Evolutionary conservation across 73 alveolate genomes (phyloP).

Genomic region (Loxodes magnus): DNA sequence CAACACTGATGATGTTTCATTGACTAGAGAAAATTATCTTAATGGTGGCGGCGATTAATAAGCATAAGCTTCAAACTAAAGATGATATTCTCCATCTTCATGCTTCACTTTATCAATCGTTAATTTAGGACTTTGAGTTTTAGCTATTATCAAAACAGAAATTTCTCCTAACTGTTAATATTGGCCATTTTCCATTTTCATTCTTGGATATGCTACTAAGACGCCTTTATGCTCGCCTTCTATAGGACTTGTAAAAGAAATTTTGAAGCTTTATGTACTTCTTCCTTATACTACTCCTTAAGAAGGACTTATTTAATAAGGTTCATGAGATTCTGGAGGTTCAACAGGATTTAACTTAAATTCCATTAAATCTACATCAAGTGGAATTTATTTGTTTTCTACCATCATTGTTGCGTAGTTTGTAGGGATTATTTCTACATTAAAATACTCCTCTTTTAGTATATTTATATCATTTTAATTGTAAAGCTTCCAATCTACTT

Average conservation of each 20-base stretch:
- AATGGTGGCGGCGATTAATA: slow-evolving; percentile 32
- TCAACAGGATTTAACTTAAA: slow-evolving; percentile 41
- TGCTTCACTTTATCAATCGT: slow-evolving; percentile 37
- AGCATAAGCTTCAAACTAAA: slow-evolving; percentile 38
- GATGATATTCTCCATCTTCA: slow-evolving; percentile 40
- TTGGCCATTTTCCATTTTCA: slow-evolving; percentile 40
- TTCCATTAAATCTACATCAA: too few relatives aligned
- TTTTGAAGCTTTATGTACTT: slow-evolving; percentile 18
- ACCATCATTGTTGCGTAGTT: background rate
- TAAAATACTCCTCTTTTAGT: slow-evolving; percentile 17
- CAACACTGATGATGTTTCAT: slow-evolving; percentile 41
- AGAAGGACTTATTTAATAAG: slow-evolving; percentile 39
- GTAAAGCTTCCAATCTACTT: slow-evolving; percentile 42
- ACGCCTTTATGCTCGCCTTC: slow-evolving; percentile 40
- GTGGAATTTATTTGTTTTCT: slow-evolving; percentile 33
- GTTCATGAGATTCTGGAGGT: slow-evolving; percentile 35
- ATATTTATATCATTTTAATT: slow-evolving; percentile 18
- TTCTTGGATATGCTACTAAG: slow-evolving; percentile 42
- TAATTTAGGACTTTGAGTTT: slow-evolving; percentile 38
- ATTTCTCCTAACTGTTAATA: slow-evolving; percentile 29
- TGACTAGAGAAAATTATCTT: slow-evolving; percentile 23
- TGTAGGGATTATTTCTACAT: background rate
- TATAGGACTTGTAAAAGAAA: slow-evolving; percentile 24
- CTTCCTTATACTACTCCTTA: slow-evolving; percentile 23
- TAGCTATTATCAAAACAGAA: slow-evolving; percentile 37